Evolutionary conservation across 768 basidiomycete genomes (phyloP).

Genomic region (Leucocoprinus birnbaumii): DNA sequence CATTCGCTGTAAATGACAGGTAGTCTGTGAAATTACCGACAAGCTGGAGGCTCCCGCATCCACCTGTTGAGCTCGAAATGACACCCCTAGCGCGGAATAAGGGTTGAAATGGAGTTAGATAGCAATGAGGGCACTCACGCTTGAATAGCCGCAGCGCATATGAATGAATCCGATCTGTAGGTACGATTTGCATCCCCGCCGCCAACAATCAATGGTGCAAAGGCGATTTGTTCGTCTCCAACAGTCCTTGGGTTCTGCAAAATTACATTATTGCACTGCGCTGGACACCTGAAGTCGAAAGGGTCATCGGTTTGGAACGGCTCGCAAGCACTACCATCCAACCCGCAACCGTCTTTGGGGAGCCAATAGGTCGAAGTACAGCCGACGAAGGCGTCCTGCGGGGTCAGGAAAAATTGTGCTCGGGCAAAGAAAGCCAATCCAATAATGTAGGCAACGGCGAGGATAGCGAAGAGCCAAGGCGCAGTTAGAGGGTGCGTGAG

Average conservation of each 20-base stretch:
- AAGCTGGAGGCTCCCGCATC: slow-evolving; percentile 71
- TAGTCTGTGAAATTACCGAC: slow-evolving; percentile 75
- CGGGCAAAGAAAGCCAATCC: slow-evolving; percentile 71
- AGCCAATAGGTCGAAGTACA: slow-evolving; percentile 75
- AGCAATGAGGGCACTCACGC: slow-evolving; percentile 44
- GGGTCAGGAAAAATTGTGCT: slow-evolving; percentile 69
- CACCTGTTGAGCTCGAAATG: slow-evolving; percentile 61
- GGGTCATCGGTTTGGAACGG: slow-evolving; percentile 55
- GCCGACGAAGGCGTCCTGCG: slow-evolving; percentile 56
- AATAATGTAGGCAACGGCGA: slow-evolving; percentile 64
- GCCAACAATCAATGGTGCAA: slow-evolving; percentile 78
- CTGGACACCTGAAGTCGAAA: slow-evolving; percentile 81
- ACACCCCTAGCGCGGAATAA: slow-evolving; percentile 46
- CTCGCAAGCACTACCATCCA: slow-evolving; percentile 62
- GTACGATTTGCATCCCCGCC: slow-evolving; percentile 72
- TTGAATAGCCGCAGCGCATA: slow-evolving; percentile 83
- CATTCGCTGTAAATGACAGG: slow-evolving; percentile 53
- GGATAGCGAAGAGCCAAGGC: slow-evolving; percentile 51
- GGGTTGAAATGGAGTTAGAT: slow-evolving; percentile 11
- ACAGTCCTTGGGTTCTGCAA: slow-evolving; percentile 74
- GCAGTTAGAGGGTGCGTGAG: slow-evolving; percentile 49
- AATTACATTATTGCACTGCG: slow-evolving; percentile 59
- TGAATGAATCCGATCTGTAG: slow-evolving; percentile 82
- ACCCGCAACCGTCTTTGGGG: slow-evolving; percentile 67
- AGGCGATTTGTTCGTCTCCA: slow-evolving; percentile 62